Evolutionary conservation across 2,329 filamentous ascomycete species (phyloP).

Genomic region (Phaeosphaeriaceae sp.): DNA sequence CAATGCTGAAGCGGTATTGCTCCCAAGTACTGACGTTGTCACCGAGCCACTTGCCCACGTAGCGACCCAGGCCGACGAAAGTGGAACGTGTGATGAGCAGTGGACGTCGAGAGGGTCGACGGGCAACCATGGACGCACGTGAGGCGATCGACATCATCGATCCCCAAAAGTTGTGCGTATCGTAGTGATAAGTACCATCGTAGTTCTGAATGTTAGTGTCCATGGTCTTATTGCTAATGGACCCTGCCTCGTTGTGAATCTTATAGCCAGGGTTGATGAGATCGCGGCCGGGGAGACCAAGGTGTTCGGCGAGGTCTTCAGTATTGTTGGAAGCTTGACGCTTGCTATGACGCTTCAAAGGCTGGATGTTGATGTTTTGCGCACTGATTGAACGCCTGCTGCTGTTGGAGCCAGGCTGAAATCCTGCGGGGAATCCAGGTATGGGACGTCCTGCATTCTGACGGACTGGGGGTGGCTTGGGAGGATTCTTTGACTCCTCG

Average conservation of each 20-base stretch:
- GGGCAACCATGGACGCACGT: conserved; percentile 69
- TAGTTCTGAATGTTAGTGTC: conserved; percentile 72
- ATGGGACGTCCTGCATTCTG: conserved; percentile 64
- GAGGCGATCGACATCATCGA: conserved; percentile 75
- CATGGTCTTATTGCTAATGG: conserved; percentile 59
- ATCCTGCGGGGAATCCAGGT: conserved; percentile 72
- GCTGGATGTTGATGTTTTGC: conserved; percentile 8
- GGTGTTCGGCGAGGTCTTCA: conserved; percentile 40
- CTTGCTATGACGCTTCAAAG: conserved; percentile 9
- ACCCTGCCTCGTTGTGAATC: conserved; percentile 63
- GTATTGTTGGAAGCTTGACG: conserved; percentile 40
- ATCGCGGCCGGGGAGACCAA: conserved; percentile 69
- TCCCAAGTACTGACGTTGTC: conserved; percentile 57
- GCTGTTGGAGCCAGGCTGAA: conserved; percentile 61
- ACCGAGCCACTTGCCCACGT: conserved; percentile 66
- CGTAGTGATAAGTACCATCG: conserved; percentile 72
- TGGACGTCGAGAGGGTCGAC: conserved; percentile 69
- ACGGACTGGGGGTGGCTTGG: conserved; percentile 68
- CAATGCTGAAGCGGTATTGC: conserved; percentile 51
- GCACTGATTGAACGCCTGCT: conserved; percentile 17
- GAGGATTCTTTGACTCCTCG: conserved; percentile 60
- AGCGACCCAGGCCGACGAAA: conserved; percentile 72
- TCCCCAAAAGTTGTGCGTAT: conserved; percentile 79
- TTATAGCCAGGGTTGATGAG: conserved; percentile 70
- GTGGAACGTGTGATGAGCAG: conserved; percentile 78